A percentile compares a stretch with the other conserved stretches of the same genome.
phyloP scores from a whole-genome alignment of 345 rosid genomes.

The Gossypium stocksii region DNA sequence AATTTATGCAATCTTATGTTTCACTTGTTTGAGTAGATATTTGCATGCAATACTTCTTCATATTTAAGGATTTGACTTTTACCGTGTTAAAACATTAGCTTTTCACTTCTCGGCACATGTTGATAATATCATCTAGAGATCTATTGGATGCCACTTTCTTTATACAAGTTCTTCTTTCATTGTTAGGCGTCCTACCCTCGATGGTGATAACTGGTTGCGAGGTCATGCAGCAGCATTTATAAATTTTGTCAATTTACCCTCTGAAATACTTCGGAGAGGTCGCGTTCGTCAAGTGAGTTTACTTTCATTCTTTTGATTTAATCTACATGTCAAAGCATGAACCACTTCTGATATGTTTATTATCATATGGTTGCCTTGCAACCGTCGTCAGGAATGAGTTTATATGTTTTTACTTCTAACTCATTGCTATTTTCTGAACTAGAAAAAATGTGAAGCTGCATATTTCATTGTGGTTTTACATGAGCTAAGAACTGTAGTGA shows the following conservation, averaged over 20 bases:
- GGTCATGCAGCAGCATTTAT: constrained; percentile 95
- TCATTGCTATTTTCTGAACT: constrained; percentile 18
- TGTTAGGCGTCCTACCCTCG: constrained; percentile 65
- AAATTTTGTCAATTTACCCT: constrained; percentile 54
- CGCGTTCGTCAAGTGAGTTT: constrained; percentile 66
- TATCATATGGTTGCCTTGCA: neutral
- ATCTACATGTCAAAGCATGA: constrained; percentile 3
- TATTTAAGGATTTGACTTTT: neutral
- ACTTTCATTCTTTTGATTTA: neutral
- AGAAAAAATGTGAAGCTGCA: constrained; percentile 84
- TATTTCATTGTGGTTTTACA: constrained; percentile 83
- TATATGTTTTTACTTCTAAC: neutral
- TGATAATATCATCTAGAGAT: neutral
- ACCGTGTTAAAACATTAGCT: neutral
- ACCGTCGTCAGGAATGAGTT: neutral
- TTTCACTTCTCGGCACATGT: neutral
- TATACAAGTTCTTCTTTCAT: constrained; percentile 11
- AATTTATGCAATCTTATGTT: neutral
- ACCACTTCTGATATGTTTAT: neutral
- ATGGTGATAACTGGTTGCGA: constrained; percentile 95
- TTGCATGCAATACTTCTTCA: neutral
- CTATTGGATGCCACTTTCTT: neutral
- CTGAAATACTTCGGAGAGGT: constrained; percentile 62
- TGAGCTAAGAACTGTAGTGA: constrained; percentile 58
- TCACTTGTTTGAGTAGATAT: constrained; percentile 2